Base-by-base conservation (phyloP, 2,329 filamentous ascomycete genomes). In the Fusarium sp. region DNA sequence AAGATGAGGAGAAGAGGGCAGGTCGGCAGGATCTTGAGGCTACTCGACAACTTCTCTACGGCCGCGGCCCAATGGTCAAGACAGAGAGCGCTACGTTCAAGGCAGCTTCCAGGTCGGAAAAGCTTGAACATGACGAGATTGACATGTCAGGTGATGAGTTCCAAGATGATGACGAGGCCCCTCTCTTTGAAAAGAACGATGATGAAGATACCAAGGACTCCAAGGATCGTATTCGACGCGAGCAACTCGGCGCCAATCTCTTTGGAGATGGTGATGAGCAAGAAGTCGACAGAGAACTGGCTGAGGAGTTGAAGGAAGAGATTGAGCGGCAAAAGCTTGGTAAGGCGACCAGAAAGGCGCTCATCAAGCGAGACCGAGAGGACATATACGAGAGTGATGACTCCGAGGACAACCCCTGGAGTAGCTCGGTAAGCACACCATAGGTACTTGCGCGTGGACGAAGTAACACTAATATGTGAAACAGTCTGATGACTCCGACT, bases 161-260 rank as follows among this genome's bases (percentile, higher is more conserved):
- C 76, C 92, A 94, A 71, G 92, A 97, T 74, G 93, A 96, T 74
- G 93, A 97, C 75, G 93, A 96, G 77, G 88, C 91, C 20, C 86
- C 89, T 2, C 86, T 91, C 42, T 87, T 93, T 56, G 93, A 96
- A 71, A 84, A 83, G 14, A 92, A 96, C 56, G 89, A 93, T 54
- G 93, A 97, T 65, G 94, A 97, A 70, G 92, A 94, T 54, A 81
- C 85, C 13, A 93, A 93, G 74, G 87, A 91, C 16, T 85, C 90
- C 0, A 89, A 91, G 67, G 89, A 90, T 13, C 84, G 90, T 57
- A 90, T 94, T 71, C 92, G 91, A 70, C 87, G 90, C 62, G 91
- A 94, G 74, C 93, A 96, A 78, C 84, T 96, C n/a, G 89, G 89
- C 57, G 95, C 95, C 8, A 97, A 97, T 74, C 83, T 96, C 2